A percentile compares a stretch with the other conserved stretches of the same genome.
Conservation (phyloP, 2,329 filamentous ascomycete species). For the Berkeleyomyces rouxiae region DNA sequence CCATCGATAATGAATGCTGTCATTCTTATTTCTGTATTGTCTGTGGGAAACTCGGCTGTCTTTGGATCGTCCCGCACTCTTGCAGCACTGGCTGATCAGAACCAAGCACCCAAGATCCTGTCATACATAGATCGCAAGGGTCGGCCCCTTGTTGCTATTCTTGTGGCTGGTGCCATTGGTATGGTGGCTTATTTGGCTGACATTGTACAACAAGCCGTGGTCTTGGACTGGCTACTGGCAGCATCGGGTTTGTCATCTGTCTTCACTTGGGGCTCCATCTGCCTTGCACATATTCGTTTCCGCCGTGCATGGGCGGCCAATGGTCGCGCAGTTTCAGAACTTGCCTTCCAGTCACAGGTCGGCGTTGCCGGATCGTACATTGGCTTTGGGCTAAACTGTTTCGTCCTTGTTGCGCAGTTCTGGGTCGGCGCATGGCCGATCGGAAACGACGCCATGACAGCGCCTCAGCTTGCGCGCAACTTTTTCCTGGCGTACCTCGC, state of each 20-base stretch:
- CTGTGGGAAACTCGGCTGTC: constrained; percentile 80
- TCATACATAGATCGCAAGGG: constrained; percentile 71
- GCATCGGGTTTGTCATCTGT: constrained; percentile 52
- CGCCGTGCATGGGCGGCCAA: constrained; percentile 57
- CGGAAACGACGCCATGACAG: constrained; percentile 30
- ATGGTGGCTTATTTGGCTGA: constrained; percentile 60
- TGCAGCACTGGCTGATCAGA: constrained; percentile 74
- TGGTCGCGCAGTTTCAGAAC: constrained; percentile 54
- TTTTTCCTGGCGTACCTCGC: constrained; percentile 65
- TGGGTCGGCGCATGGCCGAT: constrained; percentile 74
- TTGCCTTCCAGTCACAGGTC: constrained; percentile 67
- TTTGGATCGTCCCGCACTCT: constrained; percentile 85
- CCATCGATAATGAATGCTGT: constrained; percentile 90
- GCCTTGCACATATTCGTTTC: constrained; percentile 84
- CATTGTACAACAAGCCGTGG: constrained; percentile 36
- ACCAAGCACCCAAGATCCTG: constrained; percentile 61
- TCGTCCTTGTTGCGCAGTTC: constrained; percentile 71
- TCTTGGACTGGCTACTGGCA: constrained; percentile 65
- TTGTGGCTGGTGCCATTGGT: constrained; percentile 48
- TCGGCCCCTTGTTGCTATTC: constrained; percentile 59
- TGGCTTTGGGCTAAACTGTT: constrained; percentile 56
- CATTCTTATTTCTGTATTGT: constrained; percentile 77
- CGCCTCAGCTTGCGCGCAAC: constrained; percentile 33
- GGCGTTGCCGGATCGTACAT: constrained; percentile 68
- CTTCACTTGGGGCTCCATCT: constrained; percentile 74